A percentile compares a stretch with the other conserved stretches of the same genome.
Conservation (phyloP, 345 rosid genomes). For the Microthlaspi erraticum region DNA sequence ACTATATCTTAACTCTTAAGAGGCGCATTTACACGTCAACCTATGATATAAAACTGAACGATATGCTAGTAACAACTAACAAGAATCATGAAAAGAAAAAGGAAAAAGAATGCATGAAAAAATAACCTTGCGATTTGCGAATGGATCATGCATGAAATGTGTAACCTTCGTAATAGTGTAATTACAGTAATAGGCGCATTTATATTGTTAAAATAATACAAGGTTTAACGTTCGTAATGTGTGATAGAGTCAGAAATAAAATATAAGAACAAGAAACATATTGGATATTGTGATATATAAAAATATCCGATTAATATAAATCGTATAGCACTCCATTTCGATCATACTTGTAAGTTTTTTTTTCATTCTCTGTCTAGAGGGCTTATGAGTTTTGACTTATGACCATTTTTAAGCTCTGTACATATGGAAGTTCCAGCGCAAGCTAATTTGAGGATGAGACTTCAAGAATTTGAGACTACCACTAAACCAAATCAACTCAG, state of each 20-base stretch:
- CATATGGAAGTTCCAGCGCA: background rate
- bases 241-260: background rate
- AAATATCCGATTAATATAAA: background rate
- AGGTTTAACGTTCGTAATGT: background rate
- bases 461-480: conserved; percentile 7
- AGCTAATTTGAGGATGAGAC: conserved; percentile 1
- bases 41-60: conserved; percentile 7
- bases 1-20: conserved; percentile 17
- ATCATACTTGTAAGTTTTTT: background rate
- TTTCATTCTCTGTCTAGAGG: background rate
- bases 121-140: background rate
- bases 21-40: conserved; percentile 35
- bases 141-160: background rate
- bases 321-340: background rate
- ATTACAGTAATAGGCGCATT: no score
- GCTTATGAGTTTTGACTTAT: background rate
- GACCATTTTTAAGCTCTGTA: background rate
- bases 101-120: no score
- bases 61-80: background rate
- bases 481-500: conserved; percentile 12
- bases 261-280: background rate
- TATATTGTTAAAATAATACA: no score
- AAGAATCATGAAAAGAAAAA: no score
- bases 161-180: no score
- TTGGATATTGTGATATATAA: background rate